phyloP scores from a whole-genome alignment of 2,329 filamentous ascomycete species.

The Fonsecaea pedrosoi region DNA sequence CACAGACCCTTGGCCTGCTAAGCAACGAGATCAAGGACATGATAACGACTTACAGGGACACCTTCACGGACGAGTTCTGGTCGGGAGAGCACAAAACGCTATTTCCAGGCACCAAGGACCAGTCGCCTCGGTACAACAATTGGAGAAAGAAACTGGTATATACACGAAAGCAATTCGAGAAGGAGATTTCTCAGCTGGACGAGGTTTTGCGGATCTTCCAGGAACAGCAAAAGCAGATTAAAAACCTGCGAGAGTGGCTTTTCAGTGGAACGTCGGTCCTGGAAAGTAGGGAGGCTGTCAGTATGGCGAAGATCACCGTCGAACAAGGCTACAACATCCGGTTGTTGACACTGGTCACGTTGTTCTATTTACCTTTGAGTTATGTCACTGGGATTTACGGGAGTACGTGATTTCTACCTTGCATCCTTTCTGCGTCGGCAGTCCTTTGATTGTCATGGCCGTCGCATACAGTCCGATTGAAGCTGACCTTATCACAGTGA shows the following conservation, averaged over 20 bases:
- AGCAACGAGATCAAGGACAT: slow-evolving; percentile 43
- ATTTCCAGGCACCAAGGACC: slow-evolving; percentile 39
- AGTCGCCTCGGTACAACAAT: slow-evolving; percentile 38
- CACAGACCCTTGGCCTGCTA: slow-evolving; percentile 41
- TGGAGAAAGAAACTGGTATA: slow-evolving; percentile 41
- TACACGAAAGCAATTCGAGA: slow-evolving; percentile 40
- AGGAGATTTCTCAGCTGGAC: slow-evolving; percentile 56
- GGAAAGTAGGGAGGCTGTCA: slow-evolving; percentile 66
- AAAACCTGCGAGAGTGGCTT: slow-evolving; percentile 63
- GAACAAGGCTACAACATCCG: slow-evolving; percentile 61
- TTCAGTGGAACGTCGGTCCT: slow-evolving; percentile 68
- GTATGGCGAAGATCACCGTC: slow-evolving; percentile 59
- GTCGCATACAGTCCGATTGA: neutral
- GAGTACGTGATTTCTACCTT: slow-evolving; percentile 1
- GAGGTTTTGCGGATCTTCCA: slow-evolving; percentile 66
- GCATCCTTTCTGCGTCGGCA: neutral
- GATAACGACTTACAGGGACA: slow-evolving; percentile 37
- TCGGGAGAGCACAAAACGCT: slow-evolving; percentile 39
- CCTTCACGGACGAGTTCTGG: slow-evolving; percentile 42
- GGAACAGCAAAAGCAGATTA: slow-evolving; percentile 58
- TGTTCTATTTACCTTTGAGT: slow-evolving; percentile 50
- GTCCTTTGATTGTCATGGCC: neutral
- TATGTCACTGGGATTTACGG: slow-evolving; percentile 43
- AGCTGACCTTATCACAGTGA: slow-evolving; percentile 24
- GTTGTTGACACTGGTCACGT: slow-evolving; percentile 50